These are phyloP conservation scores for Phytophthora hibernalis DNA, from an alignment of 352 stramenopile species.

Conservation along the genomic window DNA sequence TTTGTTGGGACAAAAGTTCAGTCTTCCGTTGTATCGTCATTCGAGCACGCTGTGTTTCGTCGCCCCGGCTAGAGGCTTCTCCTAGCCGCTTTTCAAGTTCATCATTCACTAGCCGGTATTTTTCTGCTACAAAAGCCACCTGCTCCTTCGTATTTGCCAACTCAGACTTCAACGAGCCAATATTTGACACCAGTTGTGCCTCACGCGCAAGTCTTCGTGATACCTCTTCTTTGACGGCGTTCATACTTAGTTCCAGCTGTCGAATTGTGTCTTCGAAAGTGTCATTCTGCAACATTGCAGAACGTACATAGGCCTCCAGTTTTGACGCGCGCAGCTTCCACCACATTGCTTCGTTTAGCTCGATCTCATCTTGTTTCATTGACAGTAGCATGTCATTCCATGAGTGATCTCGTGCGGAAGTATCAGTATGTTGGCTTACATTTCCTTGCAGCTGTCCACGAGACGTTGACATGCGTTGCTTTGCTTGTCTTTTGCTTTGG, in stretches of 20 bases:
- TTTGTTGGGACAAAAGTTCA: slow-evolving; percentile 55
- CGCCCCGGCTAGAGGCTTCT: slow-evolving; percentile 22
- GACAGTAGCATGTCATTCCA: neutral
- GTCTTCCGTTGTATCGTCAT: slow-evolving; percentile 56
- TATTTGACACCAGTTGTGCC: slow-evolving; percentile 28
- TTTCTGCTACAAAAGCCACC: slow-evolving; percentile 37
- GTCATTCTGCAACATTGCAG: slow-evolving; percentile 46
- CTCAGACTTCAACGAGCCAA: slow-evolving; percentile 40
- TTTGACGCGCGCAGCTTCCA: slow-evolving; percentile 44
- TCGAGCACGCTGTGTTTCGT: slow-evolving; percentile 43
- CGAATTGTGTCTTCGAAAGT: slow-evolving; percentile 56
- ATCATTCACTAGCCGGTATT: slow-evolving; percentile 35
- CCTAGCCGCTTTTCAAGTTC: slow-evolving; percentile 45
- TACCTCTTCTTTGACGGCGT: slow-evolving; percentile 44
- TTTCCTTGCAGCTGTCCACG: neutral
- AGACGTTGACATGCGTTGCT: neutral
- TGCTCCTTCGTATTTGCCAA: slow-evolving; percentile 41
- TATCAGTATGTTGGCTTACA: neutral
- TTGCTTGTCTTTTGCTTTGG: slow-evolving; percentile 4
- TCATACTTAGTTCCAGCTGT: slow-evolving; percentile 50
- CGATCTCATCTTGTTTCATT: neutral
- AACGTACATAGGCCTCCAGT: slow-evolving; percentile 48
- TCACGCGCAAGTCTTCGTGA: slow-evolving; percentile 42
- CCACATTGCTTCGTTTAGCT: slow-evolving; percentile 22
- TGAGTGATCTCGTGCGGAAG: neutral